A percentile compares a stretch with the other conserved stretches of the same genome.
Conservation (phyloP, 2,329 filamentous ascomycete genomes). For the Aspergillus arachidicola region DNA sequence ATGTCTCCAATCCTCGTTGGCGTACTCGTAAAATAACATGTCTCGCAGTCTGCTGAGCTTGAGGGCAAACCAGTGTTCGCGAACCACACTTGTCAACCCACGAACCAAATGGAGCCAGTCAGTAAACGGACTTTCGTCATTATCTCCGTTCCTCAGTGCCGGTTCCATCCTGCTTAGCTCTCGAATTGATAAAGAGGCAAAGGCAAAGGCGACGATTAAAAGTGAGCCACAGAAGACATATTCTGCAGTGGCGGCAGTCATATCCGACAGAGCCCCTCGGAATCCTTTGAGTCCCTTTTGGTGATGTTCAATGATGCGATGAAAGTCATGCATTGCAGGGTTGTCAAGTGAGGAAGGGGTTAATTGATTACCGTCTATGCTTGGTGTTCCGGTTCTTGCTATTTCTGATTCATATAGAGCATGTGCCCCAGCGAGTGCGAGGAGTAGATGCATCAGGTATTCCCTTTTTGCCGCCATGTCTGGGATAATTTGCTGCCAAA, state of each 20-base stretch:
- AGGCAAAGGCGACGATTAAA: constrained; percentile 23
- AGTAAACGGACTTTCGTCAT: constrained; percentile 2
- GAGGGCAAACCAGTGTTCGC: constrained; percentile 18
- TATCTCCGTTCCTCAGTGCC: not conserved
- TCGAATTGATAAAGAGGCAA: constrained; percentile 19
- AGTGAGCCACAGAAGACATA: constrained; percentile 20
- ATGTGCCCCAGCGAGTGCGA: constrained; percentile 24
- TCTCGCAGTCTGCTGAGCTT: constrained; percentile 15
- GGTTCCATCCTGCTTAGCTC: not conserved
- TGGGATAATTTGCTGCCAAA: constrained; percentile 26
- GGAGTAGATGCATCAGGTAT: constrained; percentile 29
- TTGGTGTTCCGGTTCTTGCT: no score
- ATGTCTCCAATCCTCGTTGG: constrained; percentile 22
- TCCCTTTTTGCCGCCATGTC: constrained; percentile 20
- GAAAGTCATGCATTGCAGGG: not conserved
- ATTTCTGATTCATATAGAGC: no score
- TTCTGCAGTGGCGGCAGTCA: constrained; percentile 14
- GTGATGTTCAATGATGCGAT: constrained; percentile 23
- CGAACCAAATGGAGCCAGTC: constrained; percentile 25
- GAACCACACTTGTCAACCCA: constrained; percentile 11
- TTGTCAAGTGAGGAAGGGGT: no score
- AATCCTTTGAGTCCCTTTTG: constrained; percentile 23
- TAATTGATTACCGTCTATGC: no score
- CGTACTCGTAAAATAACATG: constrained; percentile 13
- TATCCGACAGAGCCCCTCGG: constrained; percentile 14